Evolutionary conservation across 495 filamentous ascomycete species (phyloP), one percentile per base, ranked within the genome.

Genomic region (Polyplosphaeria fusca): DNA sequence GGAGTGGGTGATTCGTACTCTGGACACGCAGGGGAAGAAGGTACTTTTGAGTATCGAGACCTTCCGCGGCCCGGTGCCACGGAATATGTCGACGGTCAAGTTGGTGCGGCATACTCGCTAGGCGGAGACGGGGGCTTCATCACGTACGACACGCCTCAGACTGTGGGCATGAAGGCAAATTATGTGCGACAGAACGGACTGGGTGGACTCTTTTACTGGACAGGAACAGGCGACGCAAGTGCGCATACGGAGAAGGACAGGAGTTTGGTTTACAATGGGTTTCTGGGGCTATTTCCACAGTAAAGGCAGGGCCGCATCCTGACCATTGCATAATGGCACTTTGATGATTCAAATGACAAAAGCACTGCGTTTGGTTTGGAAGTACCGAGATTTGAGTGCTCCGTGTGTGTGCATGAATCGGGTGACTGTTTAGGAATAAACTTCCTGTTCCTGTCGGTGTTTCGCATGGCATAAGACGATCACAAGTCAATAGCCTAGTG

Each of bases 161-260:
- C 88, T 12, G 89, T 94, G n/a, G 80, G 79, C 70, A 81, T 86
- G 70, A 96, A 96, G 70, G 90, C 87, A 1, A 71, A 78, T n/a
- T 93, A 84, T 65, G 91, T 84, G 67, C 89, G 82, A 60, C 78
- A 86, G 56, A 82, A 83, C 55, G 81, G 82, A 20, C 78, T 96
- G 0, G 91, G 86, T 14, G 91, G 91, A 0, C 71, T 96, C 30
- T 95, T 94, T 68, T 96, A 91, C 70, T 96, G 89, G 91, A 87
- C 87, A 49, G 89, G 88, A n/a, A 86, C 86, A 18, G 86, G 82
- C 2, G 91, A 96, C 71, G 78, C 79, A 3, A 79, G 78, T 50
- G 58, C 48, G 11, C 51, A 55, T 38, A 61, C 58, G 25, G 44
- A 61, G 24, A 62, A 62, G 44, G 52, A 62, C 38, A 74, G 85